Evolutionary conservation across 345 rosid genomes (phyloP).

Genomic region (Dovyalis caffra): DNA sequence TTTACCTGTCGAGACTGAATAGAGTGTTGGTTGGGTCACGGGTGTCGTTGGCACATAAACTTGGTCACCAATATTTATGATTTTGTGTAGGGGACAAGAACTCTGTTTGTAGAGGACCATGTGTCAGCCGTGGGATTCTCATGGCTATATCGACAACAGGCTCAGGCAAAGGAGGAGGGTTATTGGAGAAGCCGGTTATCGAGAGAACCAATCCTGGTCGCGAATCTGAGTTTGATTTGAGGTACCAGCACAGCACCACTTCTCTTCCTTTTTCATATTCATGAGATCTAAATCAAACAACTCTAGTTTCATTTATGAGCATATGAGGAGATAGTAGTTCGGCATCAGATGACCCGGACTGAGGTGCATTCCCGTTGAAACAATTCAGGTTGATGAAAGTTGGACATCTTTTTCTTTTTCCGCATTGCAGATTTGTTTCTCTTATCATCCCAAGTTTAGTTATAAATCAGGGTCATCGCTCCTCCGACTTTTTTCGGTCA

Average conservation of each 20-base stretch:
- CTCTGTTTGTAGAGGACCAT: slow-evolving; percentile 50
- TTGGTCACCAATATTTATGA: not conserved
- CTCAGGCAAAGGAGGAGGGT: slow-evolving; percentile 69
- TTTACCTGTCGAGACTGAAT: not conserved
- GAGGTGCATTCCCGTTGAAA: not conserved
- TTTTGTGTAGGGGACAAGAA: slow-evolving; percentile 47
- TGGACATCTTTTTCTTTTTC: not conserved
- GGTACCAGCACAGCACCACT: slow-evolving; percentile 25
- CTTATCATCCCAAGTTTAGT: not conserved
- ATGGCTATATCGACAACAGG: slow-evolving; percentile 48
- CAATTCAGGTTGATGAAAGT: not conserved
- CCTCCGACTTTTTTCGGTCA: too few species aligned
- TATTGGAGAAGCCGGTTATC: slow-evolving; percentile 66
- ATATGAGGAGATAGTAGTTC: not conserved
- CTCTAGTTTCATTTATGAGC: not conserved
- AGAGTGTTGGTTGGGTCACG: not conserved
- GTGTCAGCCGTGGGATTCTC: slow-evolving; percentile 44
- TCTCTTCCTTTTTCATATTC: not conserved
- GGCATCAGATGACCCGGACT: not conserved
- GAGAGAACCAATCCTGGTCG: slow-evolving; percentile 74
- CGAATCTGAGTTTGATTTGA: slow-evolving; percentile 73
- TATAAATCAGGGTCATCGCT: not conserved
- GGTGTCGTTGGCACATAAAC: not conserved
- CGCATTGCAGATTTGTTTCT: not conserved
- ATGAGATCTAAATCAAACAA: not conserved